These are phyloP conservation scores for Phialocephala sp. DNA, from an alignment of 2,329 filamentous ascomycete genomes.

Conservation along the genomic window DNA sequence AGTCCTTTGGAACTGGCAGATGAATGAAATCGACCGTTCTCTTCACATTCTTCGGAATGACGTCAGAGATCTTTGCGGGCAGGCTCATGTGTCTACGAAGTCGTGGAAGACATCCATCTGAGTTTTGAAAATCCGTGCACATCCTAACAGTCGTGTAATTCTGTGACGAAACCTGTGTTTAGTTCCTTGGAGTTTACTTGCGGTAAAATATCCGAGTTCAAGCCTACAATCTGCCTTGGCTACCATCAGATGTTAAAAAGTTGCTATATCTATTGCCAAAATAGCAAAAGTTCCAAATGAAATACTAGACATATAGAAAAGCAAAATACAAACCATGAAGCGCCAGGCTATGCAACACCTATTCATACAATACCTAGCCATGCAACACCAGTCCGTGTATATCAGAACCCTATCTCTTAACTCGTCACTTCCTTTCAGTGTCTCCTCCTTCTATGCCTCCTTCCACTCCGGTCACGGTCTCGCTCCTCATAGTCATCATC, in stretches of 20 bases:
- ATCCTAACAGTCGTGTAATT: neutral
- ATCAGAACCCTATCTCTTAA: neutral
- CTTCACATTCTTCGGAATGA: neutral
- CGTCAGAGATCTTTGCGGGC: neutral
- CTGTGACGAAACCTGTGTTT: neutral
- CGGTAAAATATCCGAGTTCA: neutral
- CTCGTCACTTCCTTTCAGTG: neutral
- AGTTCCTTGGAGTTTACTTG: neutral
- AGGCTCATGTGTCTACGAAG: neutral
- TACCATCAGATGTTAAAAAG: neutral
- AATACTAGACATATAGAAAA: neutral
- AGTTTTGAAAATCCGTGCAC: neutral
- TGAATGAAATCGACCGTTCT: neutral
- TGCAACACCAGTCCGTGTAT: neutral
- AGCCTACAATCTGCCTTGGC: neutral
- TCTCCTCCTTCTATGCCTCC: slow-evolving; percentile 13
- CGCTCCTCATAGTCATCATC: slow-evolving; percentile 12
- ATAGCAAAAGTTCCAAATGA: neutral
- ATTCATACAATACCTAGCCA: too few species aligned
- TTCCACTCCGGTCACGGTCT: neutral
- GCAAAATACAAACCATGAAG: neutral
- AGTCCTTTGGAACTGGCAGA: neutral
- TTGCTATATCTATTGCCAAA: neutral
- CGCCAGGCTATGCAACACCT: neutral
- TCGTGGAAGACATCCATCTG: neutral